phyloP scores from a whole-genome alignment of 73 alveolate species.

The Tetrahymena malaccensis region DNA sequence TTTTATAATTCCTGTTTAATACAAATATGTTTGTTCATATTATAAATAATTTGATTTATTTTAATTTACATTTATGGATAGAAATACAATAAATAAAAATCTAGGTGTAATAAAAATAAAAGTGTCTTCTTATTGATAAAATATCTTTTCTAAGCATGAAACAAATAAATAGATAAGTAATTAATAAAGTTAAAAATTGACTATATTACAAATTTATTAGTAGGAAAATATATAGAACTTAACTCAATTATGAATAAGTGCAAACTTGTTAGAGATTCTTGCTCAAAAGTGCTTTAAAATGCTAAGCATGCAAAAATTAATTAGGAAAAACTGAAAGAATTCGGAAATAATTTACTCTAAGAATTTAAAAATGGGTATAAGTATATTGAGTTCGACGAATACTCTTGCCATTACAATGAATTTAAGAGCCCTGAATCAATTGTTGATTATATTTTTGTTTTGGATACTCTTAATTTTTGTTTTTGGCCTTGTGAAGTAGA shows the following conservation, averaged over 20 bases:
- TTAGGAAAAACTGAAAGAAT: constrained; percentile 3
- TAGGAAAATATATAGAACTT: background rate
- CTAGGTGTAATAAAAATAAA: background rate
- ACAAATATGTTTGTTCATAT: no score
- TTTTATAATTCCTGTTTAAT: no score
- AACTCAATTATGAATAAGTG: background rate
- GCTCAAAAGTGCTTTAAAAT: background rate
- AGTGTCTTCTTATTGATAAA: background rate
- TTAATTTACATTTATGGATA: background rate
- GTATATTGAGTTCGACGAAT: constrained; percentile 33
- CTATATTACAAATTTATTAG: background rate
- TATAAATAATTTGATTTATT: no score
- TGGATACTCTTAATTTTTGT: constrained; percentile 91
- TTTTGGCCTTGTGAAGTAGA: constrained; percentile 88
- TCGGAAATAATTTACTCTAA: background rate
- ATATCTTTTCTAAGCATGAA: background rate
- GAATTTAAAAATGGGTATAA: background rate
- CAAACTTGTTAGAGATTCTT: constrained; percentile 8
- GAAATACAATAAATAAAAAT: background rate
- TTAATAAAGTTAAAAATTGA: background rate
- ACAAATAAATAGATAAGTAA: background rate
- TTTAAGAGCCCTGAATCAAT: constrained; percentile 2
- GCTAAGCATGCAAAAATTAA: constrained; percentile 30
- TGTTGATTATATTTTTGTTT: constrained; percentile 62
- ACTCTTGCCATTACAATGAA: constrained; percentile 6